Base-by-base conservation (phyloP, 495 filamentous ascomycete genomes). In the Penicillium psychrofluorescens region DNA sequence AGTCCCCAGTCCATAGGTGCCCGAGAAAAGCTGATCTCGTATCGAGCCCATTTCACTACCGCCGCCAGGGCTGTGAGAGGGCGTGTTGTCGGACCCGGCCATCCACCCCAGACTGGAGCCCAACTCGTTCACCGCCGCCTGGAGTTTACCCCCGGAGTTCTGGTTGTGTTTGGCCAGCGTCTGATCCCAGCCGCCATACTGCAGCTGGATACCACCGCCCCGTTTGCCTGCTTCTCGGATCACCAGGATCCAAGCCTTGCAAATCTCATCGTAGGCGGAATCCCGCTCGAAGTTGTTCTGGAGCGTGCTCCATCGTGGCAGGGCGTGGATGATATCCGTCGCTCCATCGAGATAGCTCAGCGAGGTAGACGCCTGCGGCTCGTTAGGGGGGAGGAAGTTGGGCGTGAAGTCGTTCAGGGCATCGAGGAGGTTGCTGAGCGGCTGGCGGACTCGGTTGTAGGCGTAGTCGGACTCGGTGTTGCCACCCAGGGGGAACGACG, bases 181-280 rank as follows among this genome's bases (percentile, higher is more conserved):
- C 64, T 89, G 82, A 54, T 97, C 92, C 92, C 94, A 98, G 27
- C 86, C 86, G 15, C 85, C 90, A 49, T 90, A 88, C 55, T 96
- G 91, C 50, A 98, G 58, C 49, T 85, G 77, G 54, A 97, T 92
- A 13, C 92, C 92, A 33, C 88, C 94, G 6, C 89, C 91, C 41
- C 84, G 74, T 67, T 96, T 96, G 14, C 88, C 81, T 8, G 90
- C 90, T 60, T 97, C 92, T 30, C 81, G 83, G 43, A 98, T 88
- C 35, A 95, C 91, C 57, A 95, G 57, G 28, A 89, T 81, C 92
- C 92, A 98, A 8, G 92, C 94, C 53, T 83, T 85, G 36, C 87
- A 83, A 35, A 98, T 88, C 61, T 96, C 94, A 53, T 98, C 91
- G 59, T 97, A 97, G 11, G 90, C 89, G 49, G 87, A 87, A 48